A percentile compares a stretch with the other conserved stretches of the same genome.
Conservation (phyloP, 495 filamentous ascomycete genomes). For the Penicillium antarcticum region DNA sequence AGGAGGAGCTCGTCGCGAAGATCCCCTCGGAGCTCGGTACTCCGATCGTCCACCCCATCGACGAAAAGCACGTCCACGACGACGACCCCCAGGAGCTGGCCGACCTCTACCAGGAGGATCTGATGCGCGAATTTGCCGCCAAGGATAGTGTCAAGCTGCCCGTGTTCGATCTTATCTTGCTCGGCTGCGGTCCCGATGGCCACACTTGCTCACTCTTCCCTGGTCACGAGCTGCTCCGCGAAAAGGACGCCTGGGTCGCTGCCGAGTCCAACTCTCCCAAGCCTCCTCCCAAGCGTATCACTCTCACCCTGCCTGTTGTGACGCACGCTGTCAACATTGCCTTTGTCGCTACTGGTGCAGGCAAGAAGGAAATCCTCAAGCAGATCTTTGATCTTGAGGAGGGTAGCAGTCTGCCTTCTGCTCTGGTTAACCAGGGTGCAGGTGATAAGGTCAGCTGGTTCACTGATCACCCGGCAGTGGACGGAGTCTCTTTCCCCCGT, state of each 20-base stretch:
- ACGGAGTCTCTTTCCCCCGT: constrained; percentile 78
- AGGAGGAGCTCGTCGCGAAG: constrained; percentile 83
- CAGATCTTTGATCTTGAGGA: constrained; percentile 82
- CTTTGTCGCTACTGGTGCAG: constrained; percentile 84
- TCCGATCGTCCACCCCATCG: constrained; percentile 76
- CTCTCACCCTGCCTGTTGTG: constrained; percentile 84
- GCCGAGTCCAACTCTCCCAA: constrained; percentile 91
- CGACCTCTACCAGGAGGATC: constrained; percentile 86
- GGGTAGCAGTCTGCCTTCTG: constrained; percentile 72
- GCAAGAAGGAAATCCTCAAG: constrained; percentile 89
- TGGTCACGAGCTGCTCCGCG: constrained; percentile 78
- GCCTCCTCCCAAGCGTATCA: constrained; percentile 87
- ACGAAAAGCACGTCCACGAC: constrained; percentile 66
- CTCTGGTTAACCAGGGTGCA: constrained; percentile 77
- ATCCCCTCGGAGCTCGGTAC: constrained; percentile 62
- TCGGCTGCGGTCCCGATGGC: constrained; percentile 92
- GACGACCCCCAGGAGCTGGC: constrained; percentile 88
- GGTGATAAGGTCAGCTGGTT: constrained; percentile 94
- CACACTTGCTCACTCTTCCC: constrained; percentile 98
- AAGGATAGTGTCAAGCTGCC: constrained; percentile 87
- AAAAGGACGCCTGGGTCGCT: constrained; percentile 88
- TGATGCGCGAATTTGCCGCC: constrained; percentile 78
- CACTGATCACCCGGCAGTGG: constrained; percentile 75
- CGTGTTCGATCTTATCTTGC: constrained; percentile 87
- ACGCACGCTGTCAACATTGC: constrained; percentile 78